These are phyloP conservation scores for Westerdykella aurantiaca DNA, from an alignment of 2,329 filamentous ascomycete genomes.

Conservation along the genomic window DNA sequence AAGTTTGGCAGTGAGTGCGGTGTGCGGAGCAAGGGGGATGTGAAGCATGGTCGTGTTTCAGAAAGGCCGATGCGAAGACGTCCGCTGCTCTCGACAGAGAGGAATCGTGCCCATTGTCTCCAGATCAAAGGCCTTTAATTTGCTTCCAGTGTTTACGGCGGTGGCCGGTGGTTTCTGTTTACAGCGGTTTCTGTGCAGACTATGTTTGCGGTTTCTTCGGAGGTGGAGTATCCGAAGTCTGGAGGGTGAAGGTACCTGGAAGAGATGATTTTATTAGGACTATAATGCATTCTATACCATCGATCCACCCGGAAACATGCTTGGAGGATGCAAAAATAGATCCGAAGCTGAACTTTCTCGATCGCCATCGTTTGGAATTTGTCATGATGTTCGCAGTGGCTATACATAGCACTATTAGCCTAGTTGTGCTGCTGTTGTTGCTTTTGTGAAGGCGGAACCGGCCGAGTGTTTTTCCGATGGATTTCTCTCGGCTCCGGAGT, in stretches of 20 bases:
- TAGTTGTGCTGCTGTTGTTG: too few relatives aligned
- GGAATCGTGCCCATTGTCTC: constrained; percentile 4
- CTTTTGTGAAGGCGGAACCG: too few relatives aligned
- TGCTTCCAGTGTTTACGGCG: background rate
- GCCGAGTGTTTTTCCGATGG: too few relatives aligned
- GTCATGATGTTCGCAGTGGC: too few relatives aligned
- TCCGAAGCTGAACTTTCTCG: too few relatives aligned
- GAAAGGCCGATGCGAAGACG: constrained; percentile 9
- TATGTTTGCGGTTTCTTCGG: background rate
- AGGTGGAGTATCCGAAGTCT: background rate
- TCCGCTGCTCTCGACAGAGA: constrained; percentile 4
- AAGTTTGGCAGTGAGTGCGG: constrained; percentile 32
- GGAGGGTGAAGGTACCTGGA: background rate
- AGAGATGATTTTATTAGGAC: too few relatives aligned
- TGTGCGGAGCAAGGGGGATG: constrained; percentile 13
- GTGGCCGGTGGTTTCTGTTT: background rate
- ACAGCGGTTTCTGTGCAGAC: background rate
- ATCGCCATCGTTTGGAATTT: too few relatives aligned
- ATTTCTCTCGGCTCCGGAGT: too few relatives aligned
- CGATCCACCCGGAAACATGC: too few relatives aligned
- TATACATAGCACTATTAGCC: too few relatives aligned
- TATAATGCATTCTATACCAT: too few relatives aligned
- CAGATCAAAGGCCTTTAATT: background rate
- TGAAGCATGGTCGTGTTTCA: constrained; percentile 34
- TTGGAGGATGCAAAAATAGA: too few relatives aligned